Evolutionary conservation across 2,329 filamentous ascomycete species (phyloP), one percentile per base, ranked within the genome.

Genomic region (Pseudofabraea citricarpa): DNA sequence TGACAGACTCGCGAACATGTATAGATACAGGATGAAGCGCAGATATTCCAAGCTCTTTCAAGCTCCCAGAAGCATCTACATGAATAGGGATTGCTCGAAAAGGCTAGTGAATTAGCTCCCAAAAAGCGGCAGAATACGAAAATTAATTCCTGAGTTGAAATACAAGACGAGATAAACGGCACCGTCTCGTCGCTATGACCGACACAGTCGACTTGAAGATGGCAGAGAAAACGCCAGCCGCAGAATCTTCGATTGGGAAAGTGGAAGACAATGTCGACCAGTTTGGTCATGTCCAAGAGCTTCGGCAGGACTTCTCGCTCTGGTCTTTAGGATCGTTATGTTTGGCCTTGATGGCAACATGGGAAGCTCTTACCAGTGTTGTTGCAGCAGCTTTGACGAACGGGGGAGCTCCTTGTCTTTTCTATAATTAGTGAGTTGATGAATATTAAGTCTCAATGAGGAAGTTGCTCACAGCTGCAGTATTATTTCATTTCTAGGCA

Each of bases 281-380:
- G 7, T 16, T 42, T 21, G 31, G 32, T 3, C 32, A 36, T 26
- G 21, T 43, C 2, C 49, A 63, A 54, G 67, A 45, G 27, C 40
- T 56, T 33, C 47, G 54, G 18, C 36, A 40, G 36, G 46, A 52
- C 13, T 70, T 71, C 50, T 69, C 68, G 0, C 50, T 74, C 2
- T 67, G 66, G 52, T 69, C 71, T 0, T 57, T 75, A 2, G 64
- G 63, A 12, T 61, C 64, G 4, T 55, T 75, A 5, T 68, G 69
- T 36, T 55, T 73, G 6, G 72, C 69, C 36, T 57, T 75, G 35
- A 74, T 74, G 70, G 71, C 65, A 27, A 74, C 72, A 8, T 75
- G 71, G 71, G 72, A 75, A 43, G 71, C 71, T 1, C 53, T 73
- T 3, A 67, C 67, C 0, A 67, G 66, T 1, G 71, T 74, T 4